Evolutionary conservation across 164 flowering plant species (phyloP).

Genomic region (Liriodendron chinense): DNA sequence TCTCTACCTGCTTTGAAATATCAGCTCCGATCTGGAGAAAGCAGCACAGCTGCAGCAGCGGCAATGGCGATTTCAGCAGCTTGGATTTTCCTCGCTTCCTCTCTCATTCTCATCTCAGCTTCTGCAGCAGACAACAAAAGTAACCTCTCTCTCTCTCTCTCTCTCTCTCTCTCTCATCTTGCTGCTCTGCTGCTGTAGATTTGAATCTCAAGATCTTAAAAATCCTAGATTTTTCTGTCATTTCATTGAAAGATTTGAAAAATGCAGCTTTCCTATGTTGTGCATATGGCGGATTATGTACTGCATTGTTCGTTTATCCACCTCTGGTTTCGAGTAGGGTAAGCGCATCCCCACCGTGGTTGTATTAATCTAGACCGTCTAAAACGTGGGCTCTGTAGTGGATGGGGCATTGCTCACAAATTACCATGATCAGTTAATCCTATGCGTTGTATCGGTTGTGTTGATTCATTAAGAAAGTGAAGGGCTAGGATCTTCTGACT

Average conservation of each 20-base stretch:
- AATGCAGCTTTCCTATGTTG: not conserved
- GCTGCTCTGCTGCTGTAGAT: not conserved
- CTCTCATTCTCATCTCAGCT: conserved; percentile 33
- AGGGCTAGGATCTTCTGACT: too few species aligned
- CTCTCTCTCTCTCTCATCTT: not conserved
- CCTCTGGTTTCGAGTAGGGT: not conserved
- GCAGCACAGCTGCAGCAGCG: not conserved
- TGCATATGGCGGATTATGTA: not conserved
- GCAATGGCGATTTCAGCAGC: conserved; percentile 26
- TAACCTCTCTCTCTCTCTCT: not conserved
- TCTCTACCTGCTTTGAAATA: not conserved
- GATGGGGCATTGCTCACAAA: too few species aligned
- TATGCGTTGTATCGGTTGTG: not conserved
- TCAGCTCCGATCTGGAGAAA: not conserved
- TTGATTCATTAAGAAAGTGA: not conserved
- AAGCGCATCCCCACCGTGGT: not conserved
- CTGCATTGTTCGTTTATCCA: not conserved
- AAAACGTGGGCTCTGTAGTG: not conserved
- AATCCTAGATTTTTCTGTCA: not conserved
- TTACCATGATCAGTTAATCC: not conserved
- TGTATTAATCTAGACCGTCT: not conserved
- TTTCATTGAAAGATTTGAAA: not conserved
- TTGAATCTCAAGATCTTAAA: not conserved
- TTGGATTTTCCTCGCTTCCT: conserved; percentile 12
- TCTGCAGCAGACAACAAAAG: conserved; percentile 25